phyloP scores from a whole-genome alignment of 306 rosid genomes.

The Rosa lucieae region DNA sequence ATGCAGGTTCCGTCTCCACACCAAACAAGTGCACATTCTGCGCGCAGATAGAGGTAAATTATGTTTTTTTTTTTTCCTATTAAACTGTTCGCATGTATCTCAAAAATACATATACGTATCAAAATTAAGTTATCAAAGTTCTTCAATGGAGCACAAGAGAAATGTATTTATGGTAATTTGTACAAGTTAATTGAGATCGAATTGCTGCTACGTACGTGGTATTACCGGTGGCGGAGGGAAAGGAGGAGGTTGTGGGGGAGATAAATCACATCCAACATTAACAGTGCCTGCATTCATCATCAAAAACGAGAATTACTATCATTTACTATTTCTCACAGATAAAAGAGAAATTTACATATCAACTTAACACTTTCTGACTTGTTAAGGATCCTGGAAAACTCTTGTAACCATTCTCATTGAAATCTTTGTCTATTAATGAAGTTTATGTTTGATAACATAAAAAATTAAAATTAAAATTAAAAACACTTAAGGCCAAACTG shows the following conservation, averaged over 20 bases:
- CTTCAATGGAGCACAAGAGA: neutral
- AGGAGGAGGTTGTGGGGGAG: slow-evolving; percentile 15
- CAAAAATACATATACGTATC: neutral
- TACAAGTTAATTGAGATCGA: neutral
- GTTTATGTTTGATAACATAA: no score
- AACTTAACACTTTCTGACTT: neutral
- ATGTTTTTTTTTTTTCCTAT: neutral
- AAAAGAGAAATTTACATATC: neutral
- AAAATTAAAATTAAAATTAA: no score
- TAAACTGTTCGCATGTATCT: neutral
- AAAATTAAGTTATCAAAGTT: neutral
- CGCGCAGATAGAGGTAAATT: neutral
- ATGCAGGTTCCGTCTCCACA: slow-evolving; percentile 45
- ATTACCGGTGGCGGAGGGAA: slow-evolving; percentile 4
- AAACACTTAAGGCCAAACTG: neutral
- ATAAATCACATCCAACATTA: slow-evolving; percentile 21
- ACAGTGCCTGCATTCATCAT: slow-evolving; percentile 30
- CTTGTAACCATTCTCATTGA: no score
- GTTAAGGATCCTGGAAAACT: no score
- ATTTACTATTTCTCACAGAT: neutral
- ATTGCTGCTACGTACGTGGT: neutral
- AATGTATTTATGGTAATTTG: neutral
- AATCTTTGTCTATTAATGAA: no score
- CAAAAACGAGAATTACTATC: neutral
- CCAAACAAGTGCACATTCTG: slow-evolving; percentile 40